Conservation (phyloP, 768 basidiomycete species). For the Tulasnella calospora region DNA sequence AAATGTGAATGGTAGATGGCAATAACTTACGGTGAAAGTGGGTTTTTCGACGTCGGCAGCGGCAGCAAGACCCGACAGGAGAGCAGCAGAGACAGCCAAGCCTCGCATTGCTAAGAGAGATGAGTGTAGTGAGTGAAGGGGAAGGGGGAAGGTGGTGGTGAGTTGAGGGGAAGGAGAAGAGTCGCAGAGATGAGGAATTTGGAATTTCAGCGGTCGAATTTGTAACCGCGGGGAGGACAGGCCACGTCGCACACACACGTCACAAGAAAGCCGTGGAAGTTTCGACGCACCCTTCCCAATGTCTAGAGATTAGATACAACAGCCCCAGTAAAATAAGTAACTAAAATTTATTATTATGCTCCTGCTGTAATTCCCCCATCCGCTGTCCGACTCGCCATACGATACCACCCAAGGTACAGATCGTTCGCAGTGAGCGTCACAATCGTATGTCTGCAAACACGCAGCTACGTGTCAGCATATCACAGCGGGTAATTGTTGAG, state of each 20-base stretch:
- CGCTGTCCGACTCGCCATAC: constrained; percentile 7
- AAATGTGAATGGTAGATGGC: background rate
- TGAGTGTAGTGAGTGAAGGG: constrained; percentile 12
- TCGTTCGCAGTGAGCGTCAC: constrained; percentile 82
- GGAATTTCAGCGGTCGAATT: constrained; percentile 20
- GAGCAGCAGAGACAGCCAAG: constrained; percentile 70
- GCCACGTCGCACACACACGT: constrained; percentile 17
- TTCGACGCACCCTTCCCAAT: background rate
- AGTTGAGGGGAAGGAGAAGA: constrained; percentile 32
- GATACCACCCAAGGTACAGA: constrained; percentile 25
- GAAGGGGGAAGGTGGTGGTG: constrained; percentile 41
- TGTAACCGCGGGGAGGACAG: constrained; percentile 7
- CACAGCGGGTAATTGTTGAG: background rate
- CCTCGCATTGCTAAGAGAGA: constrained; percentile 58
- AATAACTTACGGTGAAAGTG: background rate
- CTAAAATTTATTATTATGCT: background rate
- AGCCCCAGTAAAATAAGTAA: background rate
- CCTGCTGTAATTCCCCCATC: background rate
- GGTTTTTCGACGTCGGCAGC: constrained; percentile 31
- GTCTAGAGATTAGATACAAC: background rate
- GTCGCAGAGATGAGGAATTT: constrained; percentile 42
- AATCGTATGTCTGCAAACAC: constrained; percentile 48
- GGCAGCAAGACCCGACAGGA: constrained; percentile 62
- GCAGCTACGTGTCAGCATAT: background rate
- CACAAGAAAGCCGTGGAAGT: constrained; percentile 11